phyloP scores from a whole-genome alignment of 2,329 filamentous ascomycete genomes.

The Fusarium piperis region DNA sequence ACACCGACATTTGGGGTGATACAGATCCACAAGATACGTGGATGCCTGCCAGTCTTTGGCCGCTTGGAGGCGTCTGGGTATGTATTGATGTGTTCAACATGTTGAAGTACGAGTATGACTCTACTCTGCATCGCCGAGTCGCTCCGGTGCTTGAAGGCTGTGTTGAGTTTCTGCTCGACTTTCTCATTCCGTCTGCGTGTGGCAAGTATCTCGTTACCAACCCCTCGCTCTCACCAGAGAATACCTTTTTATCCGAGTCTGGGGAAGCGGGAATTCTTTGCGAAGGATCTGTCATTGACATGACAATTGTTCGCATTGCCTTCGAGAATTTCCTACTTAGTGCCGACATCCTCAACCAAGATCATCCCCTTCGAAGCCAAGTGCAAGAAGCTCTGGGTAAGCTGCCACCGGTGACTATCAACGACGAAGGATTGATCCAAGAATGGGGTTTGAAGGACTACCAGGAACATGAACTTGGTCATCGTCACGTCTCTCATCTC shows the following conservation, averaged over 20 bases:
- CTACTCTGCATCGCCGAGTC: conserved; percentile 25
- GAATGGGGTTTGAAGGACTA: conserved; percentile 53
- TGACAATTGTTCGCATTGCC: conserved; percentile 30
- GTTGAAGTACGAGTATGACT: conserved; percentile 35
- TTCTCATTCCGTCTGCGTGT: conserved; percentile 44
- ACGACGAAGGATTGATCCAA: conserved; percentile 44
- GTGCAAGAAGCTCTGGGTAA: conserved; percentile 2
- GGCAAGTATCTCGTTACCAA: conserved; percentile 39
- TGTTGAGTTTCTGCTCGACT: conserved; percentile 51
- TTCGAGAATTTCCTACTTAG: conserved; percentile 36
- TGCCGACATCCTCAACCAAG: conserved; percentile 12
- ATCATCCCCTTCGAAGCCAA: not conserved
- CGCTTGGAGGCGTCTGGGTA: conserved; percentile 39
- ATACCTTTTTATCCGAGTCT: conserved; percentile 29
- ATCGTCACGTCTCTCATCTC: conserved; percentile 61
- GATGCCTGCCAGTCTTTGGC: conserved; percentile 43
- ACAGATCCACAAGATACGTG: conserved; percentile 49
- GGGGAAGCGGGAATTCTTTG: conserved; percentile 32
- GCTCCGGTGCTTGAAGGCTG: conserved; percentile 48
- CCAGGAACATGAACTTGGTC: conserved; percentile 55
- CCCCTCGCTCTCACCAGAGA: conserved; percentile 42
- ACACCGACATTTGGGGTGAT: conserved; percentile 53
- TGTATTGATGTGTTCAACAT: conserved; percentile 38
- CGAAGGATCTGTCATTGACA: conserved; percentile 41
- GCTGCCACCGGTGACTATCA: conserved; percentile 22